phyloP scores from a whole-genome alignment of 805 yeast species.

The Wickerhamomyces queroliae region DNA sequence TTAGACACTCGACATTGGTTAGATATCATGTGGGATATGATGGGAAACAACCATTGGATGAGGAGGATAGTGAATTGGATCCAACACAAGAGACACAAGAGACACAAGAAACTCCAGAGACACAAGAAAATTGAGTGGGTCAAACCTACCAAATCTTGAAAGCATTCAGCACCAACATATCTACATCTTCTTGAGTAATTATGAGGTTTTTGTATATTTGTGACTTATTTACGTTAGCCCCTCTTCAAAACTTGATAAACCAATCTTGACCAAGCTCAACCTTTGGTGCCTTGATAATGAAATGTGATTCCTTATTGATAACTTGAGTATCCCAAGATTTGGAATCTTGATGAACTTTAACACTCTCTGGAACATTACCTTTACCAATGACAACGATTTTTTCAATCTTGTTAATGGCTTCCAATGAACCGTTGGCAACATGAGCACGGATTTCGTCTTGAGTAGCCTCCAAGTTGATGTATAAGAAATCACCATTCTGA shows the following conservation, averaged over 20 bases:
- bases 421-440: slow-evolving; percentile 20
- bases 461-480: slow-evolving; percentile 34
- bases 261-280: slow-evolving; percentile 42
- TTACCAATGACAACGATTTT: slow-evolving; percentile 46
- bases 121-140: background rate
- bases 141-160: no score
- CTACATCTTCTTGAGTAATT: no score
- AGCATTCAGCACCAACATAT: no score
- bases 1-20: slow-evolving; percentile 19
- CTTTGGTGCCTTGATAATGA: slow-evolving; percentile 43
- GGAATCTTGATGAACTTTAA: slow-evolving; percentile 31
- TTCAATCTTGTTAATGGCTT: slow-evolving; percentile 39
- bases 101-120: background rate
- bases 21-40: slow-evolving; percentile 7
- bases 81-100: background rate
- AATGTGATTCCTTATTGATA: slow-evolving; percentile 13
- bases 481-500: slow-evolving; percentile 41
- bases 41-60: slow-evolving; percentile 5
- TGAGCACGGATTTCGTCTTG: slow-evolving; percentile 27
- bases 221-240: no score
- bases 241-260: slow-evolving; percentile 30
- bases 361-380: slow-evolving; percentile 7
- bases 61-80: slow-evolving; percentile 1
- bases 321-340: slow-evolving; percentile 30
- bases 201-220: no score